Evolutionary conservation across 768 basidiomycete species (phyloP), one percentile per base, ranked within the genome.

Genomic region (Gloeophyllum trabeum): DNA sequence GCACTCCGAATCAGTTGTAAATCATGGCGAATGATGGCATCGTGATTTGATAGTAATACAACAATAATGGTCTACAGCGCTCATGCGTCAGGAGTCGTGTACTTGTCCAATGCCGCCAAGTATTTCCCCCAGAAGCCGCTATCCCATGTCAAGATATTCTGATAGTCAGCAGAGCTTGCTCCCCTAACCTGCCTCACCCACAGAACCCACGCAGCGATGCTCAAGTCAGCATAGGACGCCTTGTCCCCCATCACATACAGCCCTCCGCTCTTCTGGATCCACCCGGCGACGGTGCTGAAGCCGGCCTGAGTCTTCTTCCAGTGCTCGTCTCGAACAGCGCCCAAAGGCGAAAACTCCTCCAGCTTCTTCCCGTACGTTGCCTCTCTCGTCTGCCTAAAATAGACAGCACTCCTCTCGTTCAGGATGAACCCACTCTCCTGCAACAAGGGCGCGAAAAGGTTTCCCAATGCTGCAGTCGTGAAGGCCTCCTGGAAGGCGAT

Each of bases 111-210:
- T n/a, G 46, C 45, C 14, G 52, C 48, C 35, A 63, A 24, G 32
- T 64, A 51, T 19, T 48, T 54, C 6, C 47, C 60, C 69, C 70
- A 70, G 34, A 57, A 48, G 12, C 68, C 68, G 5, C 48, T 52
- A 37, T 71, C 53, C 64, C 64, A 69, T 5, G 46, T 48, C 30
- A 51, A 44, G 1, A 66, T 46, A 5, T 56, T 54, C 30, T 51
- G 48, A 67, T 66, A 70, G 41, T 49, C 46, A 28, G 53, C 46
- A 19, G 54, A 55, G 2, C 54, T 54, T 35, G 47, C 54, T 2
- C 49, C 61, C 12, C 56, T 36, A 3, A 54, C 51, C 6, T 42
- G 13, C 48, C 52, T 61, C 39, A 61, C 49, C 64, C 68, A 70
- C 18, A 49, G 47, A 36, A 71, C 34, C 48, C 53, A 56, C 1